A percentile compares a stretch with the other conserved stretches of the same genome.
phyloP scores from a whole-genome alignment of 106 monocot genomes.

The Dendrobium officinale region DNA sequence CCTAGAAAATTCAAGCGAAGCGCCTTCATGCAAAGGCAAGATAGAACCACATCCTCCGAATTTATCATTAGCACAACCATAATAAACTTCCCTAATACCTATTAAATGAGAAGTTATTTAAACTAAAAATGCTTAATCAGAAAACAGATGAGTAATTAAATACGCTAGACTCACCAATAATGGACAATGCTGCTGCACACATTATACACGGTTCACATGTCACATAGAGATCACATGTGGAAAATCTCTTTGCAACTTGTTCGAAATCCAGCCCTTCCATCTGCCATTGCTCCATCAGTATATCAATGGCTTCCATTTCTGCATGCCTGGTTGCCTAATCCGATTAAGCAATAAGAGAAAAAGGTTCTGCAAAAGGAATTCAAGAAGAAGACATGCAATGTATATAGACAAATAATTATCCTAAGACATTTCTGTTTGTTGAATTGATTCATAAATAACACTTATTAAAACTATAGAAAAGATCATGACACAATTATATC shows the following conservation, averaged over 20 bases:
- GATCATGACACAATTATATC: not conserved
- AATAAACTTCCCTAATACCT: slow-evolving; percentile 76
- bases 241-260: slow-evolving; percentile 62
- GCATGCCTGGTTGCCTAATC: slow-evolving; percentile 82
- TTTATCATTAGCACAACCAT: slow-evolving; percentile 95
- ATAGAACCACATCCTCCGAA: slow-evolving; percentile 99
- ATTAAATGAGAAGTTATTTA: slow-evolving; percentile 4
- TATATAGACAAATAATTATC: not conserved
- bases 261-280: slow-evolving; percentile 40
- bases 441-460: not conserved
- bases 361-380: not conserved
- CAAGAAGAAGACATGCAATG: not conserved
- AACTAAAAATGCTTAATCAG: not conserved
- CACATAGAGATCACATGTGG: slow-evolving; percentile 80
- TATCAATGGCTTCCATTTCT: slow-evolving; percentile 99
- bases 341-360: not conserved
- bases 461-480: not conserved
- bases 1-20: slow-evolving; percentile 25
- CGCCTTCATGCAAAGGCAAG: slow-evolving; percentile 58
- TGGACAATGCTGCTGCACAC: slow-evolving; percentile 83
- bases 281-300: slow-evolving; percentile 72
- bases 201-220: slow-evolving; percentile 98
- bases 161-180: slow-evolving; percentile 49
- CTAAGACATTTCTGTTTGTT: not conserved
- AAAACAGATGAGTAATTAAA: not conserved